Base-by-base conservation (phyloP, 1,139 yeast genomes). In the Debaryomycetaceae sp. region DNA sequence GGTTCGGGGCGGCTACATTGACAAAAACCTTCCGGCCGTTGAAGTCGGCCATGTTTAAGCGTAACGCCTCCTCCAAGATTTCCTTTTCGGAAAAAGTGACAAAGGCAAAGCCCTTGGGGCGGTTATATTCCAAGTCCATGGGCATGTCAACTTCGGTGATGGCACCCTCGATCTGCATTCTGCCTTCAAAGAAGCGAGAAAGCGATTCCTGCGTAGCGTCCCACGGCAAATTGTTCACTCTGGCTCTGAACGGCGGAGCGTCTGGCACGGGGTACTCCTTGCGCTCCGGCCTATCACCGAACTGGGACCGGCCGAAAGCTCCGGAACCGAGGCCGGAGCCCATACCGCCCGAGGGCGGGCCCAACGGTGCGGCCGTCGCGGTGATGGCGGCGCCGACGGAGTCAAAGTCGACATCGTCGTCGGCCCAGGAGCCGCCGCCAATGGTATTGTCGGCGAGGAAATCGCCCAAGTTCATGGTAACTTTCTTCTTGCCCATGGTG, bases 1-100 rank as follows among this genome's bases (percentile, higher is more conserved):
- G 75, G 43, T 72, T 77, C 37, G 93, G 93, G 34, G 93, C 95
- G 30, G 97, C 96, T 34, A 90, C 97, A 41, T 77, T 73, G 32
- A 92, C 83, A 41, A 74, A 82, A 38, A 85, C 72, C 44, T 75
- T 74, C 60, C 95, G 77, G 32, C 86, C 92, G 35, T 70, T 69
- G 46, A 83, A 64, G 37, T 71, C 77, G 32, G 74, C 54, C 43
- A 73, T 75, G 37, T 77, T 69, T 46, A 80, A 68, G 30, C 64
- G 62, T 44, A 87, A 64, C 4, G 92, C 79, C 44, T 73, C 73
- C 47, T 76, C 87, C 45, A 86, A 70, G 24, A 71, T 63, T 20
- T 67, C 76, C 50, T 79, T 72, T 39, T 74, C 73, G 25, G 56
- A 56, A 47, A 86, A 80, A 31, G 93, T 85, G 38, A 90, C 74